Evolutionary conservation across 495 filamentous ascomycete species (phyloP).

Genomic region (Neurospora sp.): DNA sequence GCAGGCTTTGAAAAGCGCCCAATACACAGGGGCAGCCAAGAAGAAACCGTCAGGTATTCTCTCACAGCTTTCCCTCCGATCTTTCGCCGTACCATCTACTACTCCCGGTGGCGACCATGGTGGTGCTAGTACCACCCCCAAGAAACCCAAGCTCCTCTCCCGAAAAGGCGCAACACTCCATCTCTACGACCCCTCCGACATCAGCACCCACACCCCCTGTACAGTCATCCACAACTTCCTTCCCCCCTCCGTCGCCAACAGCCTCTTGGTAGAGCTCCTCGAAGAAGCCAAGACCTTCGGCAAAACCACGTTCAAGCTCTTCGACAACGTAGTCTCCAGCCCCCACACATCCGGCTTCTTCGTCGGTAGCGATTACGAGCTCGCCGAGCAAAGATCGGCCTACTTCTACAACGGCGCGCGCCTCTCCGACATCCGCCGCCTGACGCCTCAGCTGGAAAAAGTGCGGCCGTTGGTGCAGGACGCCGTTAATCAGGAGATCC

Average conservation of each 20-base stretch:
- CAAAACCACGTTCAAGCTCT: conserved; percentile 68
- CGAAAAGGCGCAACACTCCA: conserved; percentile 75
- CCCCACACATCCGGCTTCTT: conserved; percentile 78
- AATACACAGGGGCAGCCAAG: conserved; percentile 6
- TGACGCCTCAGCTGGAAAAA: conserved; percentile 58
- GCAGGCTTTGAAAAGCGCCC: conserved; percentile 33
- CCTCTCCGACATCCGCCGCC: conserved; percentile 60
- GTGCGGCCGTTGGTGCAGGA: conserved; percentile 57
- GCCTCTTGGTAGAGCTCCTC: conserved; percentile 65
- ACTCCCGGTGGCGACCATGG: conserved; percentile 15
- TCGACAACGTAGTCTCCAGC: conserved; percentile 71
- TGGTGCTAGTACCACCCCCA: conserved; percentile 15
- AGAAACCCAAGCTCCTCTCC: conserved; percentile 43
- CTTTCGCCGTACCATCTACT: conserved; percentile 34
- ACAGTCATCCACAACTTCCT: conserved; percentile 89
- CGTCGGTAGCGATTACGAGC: conserved; percentile 56
- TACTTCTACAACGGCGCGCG: conserved; percentile 77
- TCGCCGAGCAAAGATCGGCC: conserved; percentile 55
- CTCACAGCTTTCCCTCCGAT: conserved; percentile 49
- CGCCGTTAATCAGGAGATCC: conserved; percentile 66
- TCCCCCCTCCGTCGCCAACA: conserved; percentile 55
- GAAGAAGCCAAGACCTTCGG: conserved; percentile 66
- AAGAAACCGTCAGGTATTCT: conserved; percentile 20
- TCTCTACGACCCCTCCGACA: conserved; percentile 68
- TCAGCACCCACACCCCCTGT: conserved; percentile 74